Percentiles rank a stretch among this genome's conserved stretches.
Conservation (phyloP, 2,329 filamentous ascomycete genomes). For the Microcera coccophila region DNA sequence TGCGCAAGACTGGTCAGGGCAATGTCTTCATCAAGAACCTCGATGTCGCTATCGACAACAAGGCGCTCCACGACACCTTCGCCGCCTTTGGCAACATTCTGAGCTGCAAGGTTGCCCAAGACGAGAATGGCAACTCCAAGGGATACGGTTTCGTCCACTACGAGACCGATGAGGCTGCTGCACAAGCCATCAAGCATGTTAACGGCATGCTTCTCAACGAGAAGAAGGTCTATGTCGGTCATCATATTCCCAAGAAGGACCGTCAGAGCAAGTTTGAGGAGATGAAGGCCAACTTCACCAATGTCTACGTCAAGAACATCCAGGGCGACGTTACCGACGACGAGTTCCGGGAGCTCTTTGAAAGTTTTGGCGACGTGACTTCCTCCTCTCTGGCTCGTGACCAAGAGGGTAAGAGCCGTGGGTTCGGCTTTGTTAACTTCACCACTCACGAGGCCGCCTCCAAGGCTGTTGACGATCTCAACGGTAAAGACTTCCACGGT, state of each 20-base stretch:
- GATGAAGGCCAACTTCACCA: constrained; percentile 99
- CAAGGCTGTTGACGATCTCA: constrained; percentile 85
- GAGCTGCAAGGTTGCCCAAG: constrained; percentile 98
- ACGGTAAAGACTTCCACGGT: constrained; percentile 86
- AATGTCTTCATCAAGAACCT: constrained; percentile 99
- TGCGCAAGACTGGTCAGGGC: constrained; percentile 98
- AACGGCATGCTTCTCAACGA: constrained; percentile 99
- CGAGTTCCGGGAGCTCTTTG: constrained; percentile 89
- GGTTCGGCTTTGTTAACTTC: constrained; percentile 96
- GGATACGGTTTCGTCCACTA: constrained; percentile 99
- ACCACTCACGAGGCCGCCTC: constrained; percentile 82
- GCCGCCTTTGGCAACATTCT: constrained; percentile 98
- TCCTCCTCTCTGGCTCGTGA: constrained; percentile 92
- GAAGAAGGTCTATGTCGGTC: constrained; percentile 99
- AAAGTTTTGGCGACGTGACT: constrained; percentile 89
- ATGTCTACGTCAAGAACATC: constrained; percentile 99
- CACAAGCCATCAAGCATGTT: constrained; percentile 97
- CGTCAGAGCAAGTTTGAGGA: constrained; percentile 99
- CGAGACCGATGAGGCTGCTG: constrained; percentile 96
- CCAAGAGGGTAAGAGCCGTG: constrained; percentile 85
- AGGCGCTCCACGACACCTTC: constrained; percentile 99
- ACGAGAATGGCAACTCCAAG: constrained; percentile 95
- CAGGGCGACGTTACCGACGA: constrained; percentile 80
- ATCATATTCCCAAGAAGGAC: constrained; percentile 99
- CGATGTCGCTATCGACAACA: constrained; percentile 98